Evolutionary conservation across 441 rosid species (phyloP).

Genomic region (Adansonia gregorii): DNA sequence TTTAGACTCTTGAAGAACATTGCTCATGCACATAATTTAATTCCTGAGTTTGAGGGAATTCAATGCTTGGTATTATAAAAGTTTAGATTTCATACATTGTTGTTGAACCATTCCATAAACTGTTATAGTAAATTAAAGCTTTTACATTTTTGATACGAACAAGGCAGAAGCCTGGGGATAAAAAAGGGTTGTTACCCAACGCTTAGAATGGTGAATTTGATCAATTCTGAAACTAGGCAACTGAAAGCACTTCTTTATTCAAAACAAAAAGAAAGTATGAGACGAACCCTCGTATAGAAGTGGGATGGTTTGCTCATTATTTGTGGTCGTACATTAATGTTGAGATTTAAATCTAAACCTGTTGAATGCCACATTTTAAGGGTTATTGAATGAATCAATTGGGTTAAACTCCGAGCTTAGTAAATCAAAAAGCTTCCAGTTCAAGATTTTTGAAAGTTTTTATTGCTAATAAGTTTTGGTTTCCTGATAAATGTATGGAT

Average conservation of each 20-base stretch:
- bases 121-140: not conserved
- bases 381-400: not conserved
- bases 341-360: not conserved
- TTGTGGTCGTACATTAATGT: too few species aligned
- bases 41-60: constrained; percentile 37
- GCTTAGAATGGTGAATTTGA: too few species aligned
- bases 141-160: too few species aligned
- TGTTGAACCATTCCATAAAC: not conserved
- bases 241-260: too few species aligned
- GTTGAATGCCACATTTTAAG: too few species aligned
- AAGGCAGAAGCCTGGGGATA: too few species aligned
- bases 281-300: too few species aligned
- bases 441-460: not conserved
- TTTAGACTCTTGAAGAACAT: constrained; percentile 32
- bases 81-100: not conserved
- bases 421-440: not conserved
- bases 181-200: too few species aligned
- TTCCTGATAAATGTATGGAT: not conserved
- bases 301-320: too few species aligned
- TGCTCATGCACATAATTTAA: constrained; percentile 30
- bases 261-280: too few species aligned
- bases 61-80: not conserved
- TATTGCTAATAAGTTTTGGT: not conserved
- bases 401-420: not conserved
- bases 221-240: too few species aligned